Percentiles rank a stretch among this genome's conserved stretches.
phyloP scores from a whole-genome alignment of 176 grass and related monocot genomes.

The Zoysia japonica region DNA sequence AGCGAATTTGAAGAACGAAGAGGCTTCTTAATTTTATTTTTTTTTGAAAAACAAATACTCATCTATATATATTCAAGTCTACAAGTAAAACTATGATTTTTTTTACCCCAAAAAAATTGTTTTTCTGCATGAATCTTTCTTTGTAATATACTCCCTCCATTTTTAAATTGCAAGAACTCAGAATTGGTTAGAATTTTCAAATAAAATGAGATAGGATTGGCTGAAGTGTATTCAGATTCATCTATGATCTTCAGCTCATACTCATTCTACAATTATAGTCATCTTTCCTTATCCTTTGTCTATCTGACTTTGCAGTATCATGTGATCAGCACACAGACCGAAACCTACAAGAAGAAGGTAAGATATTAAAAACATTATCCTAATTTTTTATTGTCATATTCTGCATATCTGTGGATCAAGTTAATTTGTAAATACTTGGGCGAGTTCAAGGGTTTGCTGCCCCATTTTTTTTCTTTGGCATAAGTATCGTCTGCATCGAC shows the following conservation, averaged over 20 bases:
- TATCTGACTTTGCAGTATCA: slow-evolving; percentile 67
- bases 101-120: not conserved
- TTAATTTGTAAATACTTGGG: not conserved
- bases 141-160: not conserved
- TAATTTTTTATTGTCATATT: not conserved
- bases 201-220: not conserved
- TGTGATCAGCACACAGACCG: slow-evolving; percentile 80
- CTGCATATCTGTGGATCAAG: not conserved
- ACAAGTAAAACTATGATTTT: not conserved
- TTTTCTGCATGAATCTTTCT: not conserved
- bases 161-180: not conserved
- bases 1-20: not conserved
- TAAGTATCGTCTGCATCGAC: not conserved
- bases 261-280: not conserved
- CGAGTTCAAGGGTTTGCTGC: not conserved
- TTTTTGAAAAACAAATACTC: not conserved
- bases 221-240: not conserved
- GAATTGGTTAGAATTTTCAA: not conserved
- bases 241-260: not conserved
- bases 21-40: not conserved
- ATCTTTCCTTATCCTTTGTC: not conserved
- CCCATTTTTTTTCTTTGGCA: not conserved
- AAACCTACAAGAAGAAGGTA: slow-evolving; percentile 98
- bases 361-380: not conserved
- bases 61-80: not conserved